Conservation (phyloP, 306 rosid genomes). For the Cucurbita moschata region DNA sequence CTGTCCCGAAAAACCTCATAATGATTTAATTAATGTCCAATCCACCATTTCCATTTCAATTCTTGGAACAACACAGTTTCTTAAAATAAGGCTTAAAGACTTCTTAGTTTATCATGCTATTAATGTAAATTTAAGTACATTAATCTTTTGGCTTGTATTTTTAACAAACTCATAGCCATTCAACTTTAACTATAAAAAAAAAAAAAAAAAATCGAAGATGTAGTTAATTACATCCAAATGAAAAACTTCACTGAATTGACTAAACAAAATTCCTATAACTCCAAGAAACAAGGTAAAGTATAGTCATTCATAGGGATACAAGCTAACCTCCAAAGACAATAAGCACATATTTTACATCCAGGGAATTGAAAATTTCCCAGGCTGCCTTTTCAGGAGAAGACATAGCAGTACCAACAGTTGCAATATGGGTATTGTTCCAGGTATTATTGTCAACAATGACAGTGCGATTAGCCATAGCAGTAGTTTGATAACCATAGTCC, state of each 20-base stretch:
- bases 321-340: constrained; percentile 95
- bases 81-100: not conserved
- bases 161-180: not conserved
- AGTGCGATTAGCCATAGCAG: constrained; percentile 99
- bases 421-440: constrained; percentile 99
- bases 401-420: constrained; percentile 99
- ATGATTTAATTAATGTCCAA: not conserved
- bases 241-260: not conserved
- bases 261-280: not conserved
- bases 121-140: not conserved
- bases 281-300: not conserved
- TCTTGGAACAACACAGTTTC: not conserved
- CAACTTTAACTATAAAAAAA: not conserved
- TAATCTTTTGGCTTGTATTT: not conserved
- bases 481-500: constrained; percentile 99
- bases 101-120: not conserved
- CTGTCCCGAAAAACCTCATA: not conserved
- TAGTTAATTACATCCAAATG: not conserved
- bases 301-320: constrained; percentile 3
- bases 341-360: constrained; percentile 97
- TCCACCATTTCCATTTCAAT: not conserved
- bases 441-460: constrained; percentile 98
- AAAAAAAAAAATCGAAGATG: not conserved
- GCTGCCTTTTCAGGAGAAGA: constrained; percentile 99
- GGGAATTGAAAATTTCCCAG: constrained; percentile 93